These are phyloP conservation scores for Emergomyces pasteurianus DNA, from an alignment of 2,329 filamentous ascomycete genomes.

Conservation along the genomic window DNA sequence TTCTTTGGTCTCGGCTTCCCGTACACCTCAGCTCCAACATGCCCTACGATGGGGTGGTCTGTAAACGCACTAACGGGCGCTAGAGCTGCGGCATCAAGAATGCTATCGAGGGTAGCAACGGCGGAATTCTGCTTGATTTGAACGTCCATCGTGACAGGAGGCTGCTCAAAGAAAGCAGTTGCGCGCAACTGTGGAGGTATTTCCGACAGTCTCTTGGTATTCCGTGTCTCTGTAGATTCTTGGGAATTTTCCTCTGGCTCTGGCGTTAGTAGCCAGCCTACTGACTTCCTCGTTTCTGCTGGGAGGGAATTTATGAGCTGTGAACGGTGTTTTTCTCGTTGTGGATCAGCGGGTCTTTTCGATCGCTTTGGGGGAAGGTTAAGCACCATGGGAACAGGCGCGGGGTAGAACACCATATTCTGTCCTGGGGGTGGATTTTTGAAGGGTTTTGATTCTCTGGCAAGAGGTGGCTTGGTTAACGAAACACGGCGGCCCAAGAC, in stretches of 20 bases:
- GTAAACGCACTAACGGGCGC: slow-evolving; percentile 88
- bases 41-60: slow-evolving; percentile 72
- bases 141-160: slow-evolving; percentile 44
- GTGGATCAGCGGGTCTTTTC: slow-evolving; percentile 51
- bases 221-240: slow-evolving; percentile 10
- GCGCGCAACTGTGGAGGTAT: slow-evolving; percentile 78
- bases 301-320: slow-evolving; percentile 58
- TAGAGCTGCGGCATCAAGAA: slow-evolving; percentile 75
- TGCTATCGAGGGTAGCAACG: slow-evolving; percentile 77
- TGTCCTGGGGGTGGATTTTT: slow-evolving; percentile 47
- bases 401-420: slow-evolving; percentile 88
- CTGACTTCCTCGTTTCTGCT: slow-evolving; percentile 41
- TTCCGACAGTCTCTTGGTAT: slow-evolving; percentile 26
- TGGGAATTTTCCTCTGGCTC: slow-evolving; percentile 15
- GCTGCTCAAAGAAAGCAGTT: slow-evolving; percentile 77
- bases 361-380: slow-evolving; percentile 85
- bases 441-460: slow-evolving; percentile 26
- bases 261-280: slow-evolving; percentile 29
- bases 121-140: slow-evolving; percentile 64
- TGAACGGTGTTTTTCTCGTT: slow-evolving; percentile 59
- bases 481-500: slow-evolving; percentile 23
- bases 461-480: slow-evolving; percentile 28
- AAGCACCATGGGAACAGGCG: slow-evolving; percentile 84
- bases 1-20: slow-evolving; percentile 18
- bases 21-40: slow-evolving; percentile 63